Percentiles rank a stretch among this genome's conserved stretches.
Conservation (phyloP, 805 yeast species). For the Kazachstania taianensis region DNA sequence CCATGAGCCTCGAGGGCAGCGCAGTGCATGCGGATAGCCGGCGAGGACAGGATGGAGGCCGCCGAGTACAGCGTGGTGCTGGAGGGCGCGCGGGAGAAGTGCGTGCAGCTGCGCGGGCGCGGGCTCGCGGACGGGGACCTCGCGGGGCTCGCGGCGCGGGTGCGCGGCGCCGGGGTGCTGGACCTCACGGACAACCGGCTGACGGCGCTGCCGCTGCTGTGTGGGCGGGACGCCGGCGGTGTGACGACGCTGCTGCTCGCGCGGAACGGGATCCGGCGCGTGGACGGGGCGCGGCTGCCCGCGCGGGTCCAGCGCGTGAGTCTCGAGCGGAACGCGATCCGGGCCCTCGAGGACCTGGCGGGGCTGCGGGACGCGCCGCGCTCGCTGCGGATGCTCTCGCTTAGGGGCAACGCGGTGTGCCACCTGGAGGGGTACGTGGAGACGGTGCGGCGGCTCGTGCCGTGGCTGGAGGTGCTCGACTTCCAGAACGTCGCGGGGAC, state of each 20-base stretch:
- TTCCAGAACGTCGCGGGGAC: constrained; percentile 24
- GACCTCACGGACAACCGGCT: constrained; percentile 74
- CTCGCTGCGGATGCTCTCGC: constrained; percentile 38
- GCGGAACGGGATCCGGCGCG: constrained; percentile 46
- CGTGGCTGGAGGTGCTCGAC: constrained; percentile 56
- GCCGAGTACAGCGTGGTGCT: too few species aligned
- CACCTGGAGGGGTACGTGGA: constrained; percentile 44
- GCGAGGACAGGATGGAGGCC: too few species aligned
- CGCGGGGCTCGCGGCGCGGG: too few species aligned
- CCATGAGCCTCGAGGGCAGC: too few species aligned
- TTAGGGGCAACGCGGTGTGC: constrained; percentile 52
- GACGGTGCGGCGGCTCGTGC: constrained; percentile 51
- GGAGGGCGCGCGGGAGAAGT: too few species aligned
- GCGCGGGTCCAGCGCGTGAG: constrained; percentile 37
- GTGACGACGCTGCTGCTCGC: constrained; percentile 46
- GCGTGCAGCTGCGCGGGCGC: too few species aligned
- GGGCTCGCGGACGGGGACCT: too few species aligned
- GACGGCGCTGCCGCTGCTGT: constrained; percentile 41
- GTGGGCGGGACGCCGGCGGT: constrained; percentile 30
- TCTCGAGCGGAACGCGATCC: constrained; percentile 43
- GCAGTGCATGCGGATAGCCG: too few species aligned
- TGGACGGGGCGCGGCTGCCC: constrained; percentile 27
- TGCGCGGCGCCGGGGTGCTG: too few species aligned
- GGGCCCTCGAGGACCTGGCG: constrained; percentile 37
- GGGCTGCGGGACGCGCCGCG: constrained; percentile 33